Base-by-base conservation (phyloP, 83 land plant genomes). In the Isoetes engelmannii region DNA sequence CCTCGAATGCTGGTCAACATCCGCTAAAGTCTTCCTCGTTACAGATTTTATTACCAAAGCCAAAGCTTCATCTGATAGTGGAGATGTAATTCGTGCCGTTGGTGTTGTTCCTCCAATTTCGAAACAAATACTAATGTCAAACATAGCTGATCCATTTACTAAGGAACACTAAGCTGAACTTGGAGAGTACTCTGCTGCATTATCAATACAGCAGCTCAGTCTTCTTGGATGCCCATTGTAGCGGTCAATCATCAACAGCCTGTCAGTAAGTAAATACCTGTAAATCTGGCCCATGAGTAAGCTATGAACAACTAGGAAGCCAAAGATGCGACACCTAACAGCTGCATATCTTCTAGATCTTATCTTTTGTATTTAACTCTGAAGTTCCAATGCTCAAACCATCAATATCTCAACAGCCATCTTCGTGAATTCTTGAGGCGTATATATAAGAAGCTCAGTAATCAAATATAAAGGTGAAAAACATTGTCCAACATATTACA, bases 401-500 rank as follows among this genome's bases (percentile, higher is more conserved):
- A 65, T 61, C 74, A 78, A 53, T 12, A 81, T 44, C 8, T 18
- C 7, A 4, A 74, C 69, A 65, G 92, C 89, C 57, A 89, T 76
- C 50, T 73, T 74, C 12, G 85, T 57, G 28, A 85, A 75, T 50
- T 81, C 86, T 49, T 63, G 72, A 6, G 83, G 78, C 92, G 89
- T 88, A 42, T 6, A 53, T 53, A 5, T 44, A 59, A 18, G 4
- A 48, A 21, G 44, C 46, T 5, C 20, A n/a, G 47, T 71, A 42
- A 4, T 0, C 44, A 37, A 0, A 20, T 0, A 58, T 47, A 44
- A 57, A 70, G 6, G 5, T 18, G 54, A 20, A 45, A 20, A 70
- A 64, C 64, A 47, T 42, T 64, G 58, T 64, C 7, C 59, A 49
- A 67, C 57, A 50, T 10, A 67, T n/a, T 18, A 19, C 69, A 63